Base-by-base conservation (phyloP, 768 basidiomycete species). In the Erythrobasidium yunnanense region DNA sequence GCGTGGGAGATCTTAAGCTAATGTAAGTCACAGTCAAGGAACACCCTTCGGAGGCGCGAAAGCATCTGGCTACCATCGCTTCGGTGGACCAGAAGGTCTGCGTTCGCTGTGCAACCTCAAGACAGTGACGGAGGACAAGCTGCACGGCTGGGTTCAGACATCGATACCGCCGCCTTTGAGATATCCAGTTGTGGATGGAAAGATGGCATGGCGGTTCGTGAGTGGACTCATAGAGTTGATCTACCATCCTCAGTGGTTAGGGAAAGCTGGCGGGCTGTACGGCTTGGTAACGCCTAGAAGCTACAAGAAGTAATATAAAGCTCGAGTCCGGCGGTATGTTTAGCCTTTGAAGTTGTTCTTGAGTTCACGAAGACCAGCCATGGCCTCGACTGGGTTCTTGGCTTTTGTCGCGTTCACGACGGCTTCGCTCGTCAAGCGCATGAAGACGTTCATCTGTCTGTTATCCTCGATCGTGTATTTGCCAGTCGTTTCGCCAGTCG, bases 31-130 rank as follows among this genome's bases (percentile, higher is more conserved):
- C 83, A 55, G 54, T 74, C 93, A 99, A 80, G 87, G 90, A 73
- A 80, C 93, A 69, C 93, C 95, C 8, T 99, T 99, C 68, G 95
- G 95, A 29, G 95, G 95, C 38, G 82, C 83, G 49, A 99, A 96
- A 76, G 81, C 81, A 30, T 90, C 87, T 55, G 93, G 93, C 42
- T 92, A 93, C 74, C 93, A 91, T 4, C 83, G 95, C 68, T 95
- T 99, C 71, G 90, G 87, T 70, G 95, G 95, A 25, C 86, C 88
- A 1, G 95, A 99, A 78, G 95, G 95, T 38, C 80, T 99, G 45
- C 84, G 90, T 27, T 80, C 87, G 1, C 78, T 99, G 42, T 91
- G 89, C 49, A 90, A 88, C 73, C 81, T 86, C 56, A 99, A 99
- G 75, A 86, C 86, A 15, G 83, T 99, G 54, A 83, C 88, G 60